phyloP scores from a whole-genome alignment of 441 rosid genomes.

The Geranium incanum region DNA sequence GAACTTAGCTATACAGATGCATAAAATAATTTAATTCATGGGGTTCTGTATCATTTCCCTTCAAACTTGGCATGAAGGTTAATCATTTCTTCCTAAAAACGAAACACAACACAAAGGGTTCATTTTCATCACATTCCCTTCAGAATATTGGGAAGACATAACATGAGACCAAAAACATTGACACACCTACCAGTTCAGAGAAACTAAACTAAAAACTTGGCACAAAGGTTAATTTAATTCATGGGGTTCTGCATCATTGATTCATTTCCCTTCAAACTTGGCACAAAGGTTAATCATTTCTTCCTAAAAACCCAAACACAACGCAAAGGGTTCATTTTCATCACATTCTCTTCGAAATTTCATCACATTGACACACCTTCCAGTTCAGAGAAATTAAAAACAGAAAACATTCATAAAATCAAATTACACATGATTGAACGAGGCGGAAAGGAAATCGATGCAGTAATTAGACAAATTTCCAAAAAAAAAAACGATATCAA shows the following conservation, averaged over 20 bases:
- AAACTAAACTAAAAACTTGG: too few species aligned
- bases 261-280: background rate
- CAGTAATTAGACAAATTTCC: background rate
- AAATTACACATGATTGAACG: background rate
- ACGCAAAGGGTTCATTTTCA: background rate
- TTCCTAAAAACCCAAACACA: background rate
- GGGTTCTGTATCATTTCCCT: background rate
- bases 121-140: background rate
- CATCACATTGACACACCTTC: background rate
- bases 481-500: background rate
- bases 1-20: background rate
- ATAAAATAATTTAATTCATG: background rate
- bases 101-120: background rate
- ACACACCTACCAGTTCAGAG: background rate
- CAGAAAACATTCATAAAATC: background rate
- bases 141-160: background rate
- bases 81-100: background rate
- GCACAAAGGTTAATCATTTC: background rate
- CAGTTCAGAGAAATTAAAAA: background rate
- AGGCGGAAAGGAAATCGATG: background rate
- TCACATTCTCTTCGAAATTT: background rate
- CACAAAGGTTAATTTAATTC: too few species aligned
- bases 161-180: background rate
- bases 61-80: background rate
- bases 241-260: background rate